These are phyloP conservation scores for Cupressus sempervirens DNA, from an alignment of 75 land plant genomes.

Conservation along the genomic window DNA sequence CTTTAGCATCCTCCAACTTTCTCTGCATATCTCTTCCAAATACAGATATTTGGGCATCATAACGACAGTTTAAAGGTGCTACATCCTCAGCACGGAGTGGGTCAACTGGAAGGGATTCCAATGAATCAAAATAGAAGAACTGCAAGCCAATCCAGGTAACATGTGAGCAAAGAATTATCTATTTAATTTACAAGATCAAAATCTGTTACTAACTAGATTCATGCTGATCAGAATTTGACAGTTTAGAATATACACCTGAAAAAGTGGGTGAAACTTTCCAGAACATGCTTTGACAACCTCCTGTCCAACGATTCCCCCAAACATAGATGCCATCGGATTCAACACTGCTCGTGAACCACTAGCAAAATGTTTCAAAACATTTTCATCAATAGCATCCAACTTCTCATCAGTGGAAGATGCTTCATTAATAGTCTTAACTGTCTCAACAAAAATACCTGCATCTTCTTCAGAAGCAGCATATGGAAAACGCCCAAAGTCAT, in stretches of 20 bases:
- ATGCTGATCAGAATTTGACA: neutral
- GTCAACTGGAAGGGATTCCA: slow-evolving; percentile 86
- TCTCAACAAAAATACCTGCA: slow-evolving; percentile 39
- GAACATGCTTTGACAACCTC: slow-evolving; percentile 95
- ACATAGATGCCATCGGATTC: slow-evolving; percentile 97
- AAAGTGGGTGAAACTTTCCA: slow-evolving; percentile 87
- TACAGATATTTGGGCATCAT: slow-evolving; percentile 91
- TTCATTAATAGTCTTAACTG: slow-evolving; percentile 46
- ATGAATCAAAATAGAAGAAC: slow-evolving; percentile 93
- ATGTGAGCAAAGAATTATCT: neutral
- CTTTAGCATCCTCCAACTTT: slow-evolving; percentile 65
- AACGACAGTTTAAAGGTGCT: slow-evolving; percentile 57
- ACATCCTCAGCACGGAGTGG: slow-evolving; percentile 52
- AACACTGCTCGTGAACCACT: slow-evolving; percentile 80
- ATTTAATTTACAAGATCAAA: neutral
- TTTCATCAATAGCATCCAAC: slow-evolving; percentile 53
- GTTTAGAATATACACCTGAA: slow-evolving; percentile 48
- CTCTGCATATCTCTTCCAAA: slow-evolving; percentile 78
- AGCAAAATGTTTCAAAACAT: slow-evolving; percentile 59
- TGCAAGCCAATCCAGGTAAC: slow-evolving; percentile 17
- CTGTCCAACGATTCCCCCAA: slow-evolving; percentile 93
- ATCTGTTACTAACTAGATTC: neutral
- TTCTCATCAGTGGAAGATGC: slow-evolving; percentile 38
- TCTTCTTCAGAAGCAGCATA: slow-evolving; percentile 68
- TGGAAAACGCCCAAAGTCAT: slow-evolving; percentile 65